Base-by-base conservation (phyloP, 1,284 basidiomycete species). In the Phaffia rhodozyma region DNA sequence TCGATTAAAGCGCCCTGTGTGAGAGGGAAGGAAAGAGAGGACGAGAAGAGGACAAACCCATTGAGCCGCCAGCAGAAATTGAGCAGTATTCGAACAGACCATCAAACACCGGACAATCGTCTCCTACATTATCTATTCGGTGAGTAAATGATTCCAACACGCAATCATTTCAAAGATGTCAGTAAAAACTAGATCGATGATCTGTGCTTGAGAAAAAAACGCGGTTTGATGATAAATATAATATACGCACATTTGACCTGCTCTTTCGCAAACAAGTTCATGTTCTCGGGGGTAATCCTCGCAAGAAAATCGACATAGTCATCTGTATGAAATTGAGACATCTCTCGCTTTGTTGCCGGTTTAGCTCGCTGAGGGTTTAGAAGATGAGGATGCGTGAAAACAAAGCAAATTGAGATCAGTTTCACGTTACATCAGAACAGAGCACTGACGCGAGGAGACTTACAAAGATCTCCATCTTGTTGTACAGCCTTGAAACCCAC, bases 71-170 rank as follows among this genome's bases (percentile, higher is more conserved):
- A 21, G 94, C 96, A 3, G 92, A 97, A 71, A 98, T 98, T 6
- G 92, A 93, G 73, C 94, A 97, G 74, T 97, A 98, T 70, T 98
- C 94, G 73, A 97, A 97, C 58, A 98, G 77, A 0, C 94, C 94
- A 71, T 98, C 94, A 70, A 99, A 99, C 27, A 97, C 91, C 3
- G 94, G 94, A 74, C 94, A 97, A 75, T 99, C 94, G 71, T 99
- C 94, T 25, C 88, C 88, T 20, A 90, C 86, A 68, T 90, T 90
- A 75, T 88, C 87, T 87, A 67, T 52, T 43, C 20, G 63, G 61
- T 47, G 50, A 56, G 53, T 25, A 53, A 63, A 43, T 21, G 30
- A 61, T 13, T 18, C 4, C 30, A 55, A 27, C 30, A 5, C 23
- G 18, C 20, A 30, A 11, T 18, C 21, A n/a, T 23, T 51, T 38